Conservation (phyloP, 1,139 yeast species). For the Diutina sp. region DNA sequence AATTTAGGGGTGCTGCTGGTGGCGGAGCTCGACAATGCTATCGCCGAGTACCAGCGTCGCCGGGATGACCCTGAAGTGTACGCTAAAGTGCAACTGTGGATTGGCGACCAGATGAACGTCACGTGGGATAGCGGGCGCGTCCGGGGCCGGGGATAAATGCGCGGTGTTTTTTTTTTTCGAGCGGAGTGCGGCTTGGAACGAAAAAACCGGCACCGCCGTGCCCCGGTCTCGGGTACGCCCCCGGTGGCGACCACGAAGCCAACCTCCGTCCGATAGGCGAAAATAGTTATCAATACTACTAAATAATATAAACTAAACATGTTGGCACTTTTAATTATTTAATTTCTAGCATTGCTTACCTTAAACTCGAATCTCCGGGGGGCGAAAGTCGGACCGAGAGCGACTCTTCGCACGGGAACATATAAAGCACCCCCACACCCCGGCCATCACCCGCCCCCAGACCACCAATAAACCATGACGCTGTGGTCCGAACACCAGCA, state of each 20-base stretch:
- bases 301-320: too few species aligned
- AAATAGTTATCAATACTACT: too few species aligned
- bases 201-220: not conserved
- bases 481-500: not conserved
- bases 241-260: not conserved
- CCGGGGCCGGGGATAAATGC: not conserved
- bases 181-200: too few species aligned
- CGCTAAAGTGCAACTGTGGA: constrained; percentile 7
- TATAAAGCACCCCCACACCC: not conserved
- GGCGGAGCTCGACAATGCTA: constrained; percentile 50
- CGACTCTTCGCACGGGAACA: not conserved
- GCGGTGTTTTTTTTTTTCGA: not conserved
- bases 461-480: not conserved
- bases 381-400: not conserved
- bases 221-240: not conserved
- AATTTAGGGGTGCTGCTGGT: constrained; percentile 65
- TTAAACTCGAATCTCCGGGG: too few species aligned
- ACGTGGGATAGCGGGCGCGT: not conserved
- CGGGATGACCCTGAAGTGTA: constrained; percentile 17
- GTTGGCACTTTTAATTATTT: too few species aligned
- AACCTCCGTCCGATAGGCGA: not conserved
- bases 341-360: too few species aligned
- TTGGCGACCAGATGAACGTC: not conserved
- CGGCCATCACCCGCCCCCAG: not conserved
- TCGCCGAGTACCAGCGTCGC: constrained; percentile 44